Percentiles rank a stretch among this genome's conserved stretches.
Conservation (phyloP, 768 basidiomycete genomes). For the Cystobasidium tubakii region DNA sequence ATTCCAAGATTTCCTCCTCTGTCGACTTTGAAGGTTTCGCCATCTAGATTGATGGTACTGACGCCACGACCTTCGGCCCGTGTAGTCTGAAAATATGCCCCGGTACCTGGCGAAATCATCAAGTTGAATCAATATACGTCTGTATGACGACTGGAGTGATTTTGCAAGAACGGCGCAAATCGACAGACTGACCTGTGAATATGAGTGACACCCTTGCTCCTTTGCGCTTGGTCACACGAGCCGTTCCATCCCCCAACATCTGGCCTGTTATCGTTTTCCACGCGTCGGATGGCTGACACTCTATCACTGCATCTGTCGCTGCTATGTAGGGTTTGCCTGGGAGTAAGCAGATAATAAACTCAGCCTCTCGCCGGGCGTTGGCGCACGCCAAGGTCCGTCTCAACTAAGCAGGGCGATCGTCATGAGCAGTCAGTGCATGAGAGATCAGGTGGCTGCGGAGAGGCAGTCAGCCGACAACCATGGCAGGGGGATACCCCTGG, state of each 20-base stretch:
- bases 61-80: not conserved
- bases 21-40: constrained; percentile 12
- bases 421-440: too few relatives aligned
- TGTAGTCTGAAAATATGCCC: constrained; percentile 24
- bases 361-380: too few relatives aligned
- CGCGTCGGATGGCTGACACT: not conserved
- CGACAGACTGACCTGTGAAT: constrained; percentile 5
- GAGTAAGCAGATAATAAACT: too few relatives aligned
- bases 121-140: too few relatives aligned
- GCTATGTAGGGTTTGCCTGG: too few relatives aligned
- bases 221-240: not conserved
- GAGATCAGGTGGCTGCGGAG: too few relatives aligned
- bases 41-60: constrained; percentile 15
- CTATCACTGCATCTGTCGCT: not conserved
- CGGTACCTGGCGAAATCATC: constrained; percentile 17
- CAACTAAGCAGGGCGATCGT: too few relatives aligned
- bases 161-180: too few relatives aligned
- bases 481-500: too few relatives aligned
- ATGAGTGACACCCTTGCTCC: not conserved
- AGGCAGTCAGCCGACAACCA: too few relatives aligned
- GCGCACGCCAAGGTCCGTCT: too few relatives aligned
- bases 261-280: not conserved
- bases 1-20: not conserved
- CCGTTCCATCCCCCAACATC: constrained; percentile 7
- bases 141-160: too few relatives aligned